phyloP scores from a whole-genome alignment of 345 rosid species.

The Citrus inodora region DNA sequence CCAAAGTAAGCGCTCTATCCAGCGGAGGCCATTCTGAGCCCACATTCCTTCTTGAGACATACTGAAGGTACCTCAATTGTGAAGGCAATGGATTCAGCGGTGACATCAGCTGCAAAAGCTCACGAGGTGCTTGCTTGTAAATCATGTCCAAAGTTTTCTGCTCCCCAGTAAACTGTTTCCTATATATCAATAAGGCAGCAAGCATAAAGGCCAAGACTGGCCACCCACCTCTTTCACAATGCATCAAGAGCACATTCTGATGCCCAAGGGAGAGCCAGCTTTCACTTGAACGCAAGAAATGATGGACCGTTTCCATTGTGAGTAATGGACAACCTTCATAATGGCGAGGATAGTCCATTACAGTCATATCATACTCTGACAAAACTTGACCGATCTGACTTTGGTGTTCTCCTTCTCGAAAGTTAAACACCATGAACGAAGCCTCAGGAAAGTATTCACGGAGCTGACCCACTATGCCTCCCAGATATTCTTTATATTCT shows the following conservation, averaged over 20 bases:
- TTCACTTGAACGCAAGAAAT: constrained; percentile 67
- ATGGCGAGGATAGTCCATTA: constrained; percentile 76
- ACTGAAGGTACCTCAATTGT: constrained; percentile 75
- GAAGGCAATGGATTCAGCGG: constrained; percentile 72
- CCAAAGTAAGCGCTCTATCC: constrained; percentile 64
- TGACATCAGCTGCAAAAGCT: constrained; percentile 57
- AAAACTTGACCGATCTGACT: constrained; percentile 51
- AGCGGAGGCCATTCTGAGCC: constrained; percentile 67
- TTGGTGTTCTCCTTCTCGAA: constrained; percentile 52
- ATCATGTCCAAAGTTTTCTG: constrained; percentile 72
- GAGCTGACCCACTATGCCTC: constrained; percentile 55
- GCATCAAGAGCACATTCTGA: constrained; percentile 63
- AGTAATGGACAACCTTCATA: constrained; percentile 77
- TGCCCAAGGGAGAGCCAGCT: constrained; percentile 64
- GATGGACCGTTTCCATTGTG: constrained; percentile 62
- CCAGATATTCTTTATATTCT: constrained; percentile 45
- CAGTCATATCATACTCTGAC: constrained; percentile 68
- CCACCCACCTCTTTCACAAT: constrained; percentile 76
- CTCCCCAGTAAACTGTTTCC: constrained; percentile 60
- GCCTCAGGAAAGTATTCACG: constrained; percentile 52
- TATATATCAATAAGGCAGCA: constrained; percentile 59
- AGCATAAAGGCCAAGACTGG: constrained; percentile 82
- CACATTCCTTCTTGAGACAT: constrained; percentile 65
- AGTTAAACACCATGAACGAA: constrained; percentile 77
- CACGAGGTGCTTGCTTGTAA: constrained; percentile 71